A percentile compares a stretch with the other conserved stretches of the same genome.
phyloP scores from a whole-genome alignment of 1,284 basidiomycete species.

The Kalmanozyma brasiliensis region DNA sequence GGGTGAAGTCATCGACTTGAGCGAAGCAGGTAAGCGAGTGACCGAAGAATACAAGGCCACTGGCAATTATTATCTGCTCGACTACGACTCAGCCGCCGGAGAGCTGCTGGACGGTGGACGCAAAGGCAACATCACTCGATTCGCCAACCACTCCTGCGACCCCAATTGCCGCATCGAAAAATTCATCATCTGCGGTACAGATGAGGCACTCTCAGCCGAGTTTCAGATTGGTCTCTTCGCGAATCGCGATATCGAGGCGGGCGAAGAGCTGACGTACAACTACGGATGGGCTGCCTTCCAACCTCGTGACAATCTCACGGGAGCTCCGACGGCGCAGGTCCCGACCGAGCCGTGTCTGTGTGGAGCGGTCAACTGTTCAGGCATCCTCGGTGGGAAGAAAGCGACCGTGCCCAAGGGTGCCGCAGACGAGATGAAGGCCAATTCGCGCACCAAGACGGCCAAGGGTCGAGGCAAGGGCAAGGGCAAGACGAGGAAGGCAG shows the following conservation, averaged over 20 bases:
- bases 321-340: slow-evolving; percentile 28
- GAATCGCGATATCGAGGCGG: slow-evolving; percentile 56
- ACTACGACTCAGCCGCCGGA: slow-evolving; percentile 62
- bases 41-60: slow-evolving; percentile 53
- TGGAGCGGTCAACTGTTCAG: slow-evolving; percentile 55
- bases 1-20: slow-evolving; percentile 60
- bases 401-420: slow-evolving; percentile 14
- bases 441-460: slow-evolving; percentile 35
- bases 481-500: slow-evolving; percentile 11
- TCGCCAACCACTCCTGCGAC: slow-evolving; percentile 64
- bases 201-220: slow-evolving; percentile 57
- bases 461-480: slow-evolving; percentile 31
- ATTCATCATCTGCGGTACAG: slow-evolving; percentile 61
- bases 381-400: slow-evolving; percentile 58
- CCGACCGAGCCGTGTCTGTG: slow-evolving; percentile 49
- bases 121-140: slow-evolving; percentile 62
- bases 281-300: slow-evolving; percentile 62
- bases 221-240: slow-evolving; percentile 65
- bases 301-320: slow-evolving; percentile 51
- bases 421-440: slow-evolving; percentile 1
- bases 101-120: slow-evolving; percentile 62
- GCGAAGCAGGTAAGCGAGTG: slow-evolving; percentile 53
- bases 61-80: slow-evolving; percentile 62
- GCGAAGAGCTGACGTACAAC: slow-evolving; percentile 65
- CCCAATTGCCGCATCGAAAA: slow-evolving; percentile 64